phyloP scores from a whole-genome alignment of 2,329 filamentous ascomycete species.

The Fusarium albidum region DNA sequence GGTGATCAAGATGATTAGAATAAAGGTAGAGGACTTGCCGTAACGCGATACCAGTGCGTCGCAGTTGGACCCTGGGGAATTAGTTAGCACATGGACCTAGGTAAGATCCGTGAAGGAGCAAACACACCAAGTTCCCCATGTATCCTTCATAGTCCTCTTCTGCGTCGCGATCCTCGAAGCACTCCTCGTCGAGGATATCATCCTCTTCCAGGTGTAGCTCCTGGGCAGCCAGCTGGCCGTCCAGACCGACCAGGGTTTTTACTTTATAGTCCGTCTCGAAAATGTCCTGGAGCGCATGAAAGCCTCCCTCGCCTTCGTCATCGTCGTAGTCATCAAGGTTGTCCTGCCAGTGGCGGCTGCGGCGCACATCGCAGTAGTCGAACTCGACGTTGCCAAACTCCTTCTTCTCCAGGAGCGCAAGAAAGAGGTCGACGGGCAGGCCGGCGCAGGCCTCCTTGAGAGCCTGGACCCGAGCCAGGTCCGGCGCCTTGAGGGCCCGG shows the following conservation, averaged over 20 bases:
- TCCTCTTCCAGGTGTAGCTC: constrained; percentile 27
- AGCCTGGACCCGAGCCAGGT: constrained; percentile 37
- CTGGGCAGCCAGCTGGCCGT: constrained; percentile 33
- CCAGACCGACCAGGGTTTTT: constrained; percentile 40
- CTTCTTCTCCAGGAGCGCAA: constrained; percentile 43
- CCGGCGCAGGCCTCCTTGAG: constrained; percentile 38
- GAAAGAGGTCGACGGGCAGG: constrained; percentile 43
- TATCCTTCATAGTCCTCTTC: constrained; percentile 40
- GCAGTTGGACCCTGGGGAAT: constrained; percentile 28
- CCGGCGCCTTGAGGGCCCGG: constrained; percentile 38
- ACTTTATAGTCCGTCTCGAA: constrained; percentile 15
- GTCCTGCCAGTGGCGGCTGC: too few species aligned
- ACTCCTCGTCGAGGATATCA: constrained; percentile 31
- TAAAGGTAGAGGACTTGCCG: constrained; percentile 15
- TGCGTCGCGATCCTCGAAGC: constrained; percentile 26
- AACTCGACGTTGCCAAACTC: constrained; percentile 30
- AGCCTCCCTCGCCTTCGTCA: constrained; percentile 3
- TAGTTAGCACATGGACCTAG: neutral
- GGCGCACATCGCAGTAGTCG: too few species aligned
- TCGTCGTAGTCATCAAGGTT: neutral
- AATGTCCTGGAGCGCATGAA: constrained; percentile 26
- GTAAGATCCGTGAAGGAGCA: neutral
- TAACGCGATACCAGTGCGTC: constrained; percentile 37
- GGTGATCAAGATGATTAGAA: neutral
- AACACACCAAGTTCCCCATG: constrained; percentile 40